Percentiles rank a stretch among this genome's conserved stretches.
Conservation (phyloP, 2,329 filamentous ascomycete genomes). For the Pseudogymnoascus sp. region DNA sequence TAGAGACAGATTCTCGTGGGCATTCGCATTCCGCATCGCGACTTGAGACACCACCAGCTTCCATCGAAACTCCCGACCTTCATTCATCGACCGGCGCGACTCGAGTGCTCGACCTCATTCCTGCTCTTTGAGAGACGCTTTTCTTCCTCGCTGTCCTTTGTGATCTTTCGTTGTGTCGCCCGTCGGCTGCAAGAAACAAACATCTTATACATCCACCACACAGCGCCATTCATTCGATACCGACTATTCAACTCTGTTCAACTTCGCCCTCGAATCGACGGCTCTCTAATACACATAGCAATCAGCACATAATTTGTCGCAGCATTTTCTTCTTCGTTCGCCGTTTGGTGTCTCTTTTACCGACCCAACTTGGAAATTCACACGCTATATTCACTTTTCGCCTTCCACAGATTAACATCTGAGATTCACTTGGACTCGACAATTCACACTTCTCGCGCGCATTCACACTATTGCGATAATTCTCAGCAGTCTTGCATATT, state of each 20-base stretch:
- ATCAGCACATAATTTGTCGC: slow-evolving; percentile 9
- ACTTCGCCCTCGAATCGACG: neutral
- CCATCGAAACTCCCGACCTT: neutral
- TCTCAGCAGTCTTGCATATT: slow-evolving; percentile 1
- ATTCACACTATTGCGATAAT: neutral
- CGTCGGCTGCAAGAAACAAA: neutral
- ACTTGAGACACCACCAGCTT: slow-evolving; percentile 1
- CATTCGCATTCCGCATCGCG: neutral
- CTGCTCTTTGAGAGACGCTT: slow-evolving; percentile 6
- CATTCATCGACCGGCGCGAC: slow-evolving; percentile 8
- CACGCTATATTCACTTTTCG: slow-evolving; percentile 1
- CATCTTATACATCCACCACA: neutral
- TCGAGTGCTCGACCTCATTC: slow-evolving; percentile 4
- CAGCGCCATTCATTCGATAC: slow-evolving; percentile 2
- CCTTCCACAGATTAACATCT: neutral
- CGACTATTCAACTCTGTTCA: neutral
- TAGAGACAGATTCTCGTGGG: slow-evolving; percentile 1
- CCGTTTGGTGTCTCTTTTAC: neutral
- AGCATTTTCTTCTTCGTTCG: neutral
- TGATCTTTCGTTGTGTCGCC: slow-evolving; percentile 7
- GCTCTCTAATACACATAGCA: slow-evolving; percentile 4
- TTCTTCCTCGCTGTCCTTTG: neutral
- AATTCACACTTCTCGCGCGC: neutral
- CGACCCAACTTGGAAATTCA: slow-evolving; percentile 7
- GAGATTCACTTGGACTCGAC: slow-evolving; percentile 7